Percentiles rank a stretch among this genome's conserved stretches.
These are phyloP conservation scores for Avena insularis DNA, from an alignment of 176 grass and related monocot species.

Conservation along the genomic window DNA sequence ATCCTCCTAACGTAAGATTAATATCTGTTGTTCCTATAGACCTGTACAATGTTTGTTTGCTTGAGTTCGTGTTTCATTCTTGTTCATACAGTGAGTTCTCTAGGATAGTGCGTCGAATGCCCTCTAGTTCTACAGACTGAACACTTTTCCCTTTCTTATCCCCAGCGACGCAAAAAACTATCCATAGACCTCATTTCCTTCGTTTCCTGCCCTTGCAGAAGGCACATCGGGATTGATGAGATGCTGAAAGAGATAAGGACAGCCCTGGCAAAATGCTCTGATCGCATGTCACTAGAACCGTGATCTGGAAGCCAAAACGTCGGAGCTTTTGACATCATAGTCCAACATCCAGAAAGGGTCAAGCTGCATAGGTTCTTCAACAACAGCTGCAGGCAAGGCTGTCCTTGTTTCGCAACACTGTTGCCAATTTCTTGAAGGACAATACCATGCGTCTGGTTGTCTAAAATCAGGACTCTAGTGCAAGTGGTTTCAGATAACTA, in stretches of 20 bases:
- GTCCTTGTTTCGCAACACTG: not conserved
- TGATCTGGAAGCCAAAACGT: slow-evolving; percentile 1
- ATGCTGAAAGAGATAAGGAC: slow-evolving; percentile 85
- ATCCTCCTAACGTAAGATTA: not conserved
- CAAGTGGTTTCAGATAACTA: not conserved
- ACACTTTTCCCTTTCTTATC: not conserved
- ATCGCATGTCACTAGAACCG: slow-evolving; percentile 52
- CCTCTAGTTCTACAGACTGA: not conserved
- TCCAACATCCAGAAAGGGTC: slow-evolving; percentile 1
- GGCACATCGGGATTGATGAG: slow-evolving; percentile 77
- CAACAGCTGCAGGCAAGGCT: not conserved
- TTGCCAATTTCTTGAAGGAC: slow-evolving; percentile 12
- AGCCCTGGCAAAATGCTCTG: slow-evolving; percentile 74
- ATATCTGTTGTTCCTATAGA: not conserved
- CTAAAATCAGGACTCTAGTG: not conserved
- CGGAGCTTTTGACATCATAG: not conserved
- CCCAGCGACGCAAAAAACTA: not conserved
- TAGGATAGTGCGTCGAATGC: not conserved
- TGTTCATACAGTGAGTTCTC: not conserved
- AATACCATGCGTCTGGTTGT: slow-evolving; percentile 16
- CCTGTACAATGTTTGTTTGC: not conserved
- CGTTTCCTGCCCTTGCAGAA: slow-evolving; percentile 53
- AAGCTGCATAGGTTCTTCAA: not conserved
- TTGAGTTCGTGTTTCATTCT: not conserved
- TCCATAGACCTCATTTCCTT: not conserved